phyloP scores from a whole-genome alignment of 176 grass and related monocot species.

The maize (Zea mays) region DNA sequence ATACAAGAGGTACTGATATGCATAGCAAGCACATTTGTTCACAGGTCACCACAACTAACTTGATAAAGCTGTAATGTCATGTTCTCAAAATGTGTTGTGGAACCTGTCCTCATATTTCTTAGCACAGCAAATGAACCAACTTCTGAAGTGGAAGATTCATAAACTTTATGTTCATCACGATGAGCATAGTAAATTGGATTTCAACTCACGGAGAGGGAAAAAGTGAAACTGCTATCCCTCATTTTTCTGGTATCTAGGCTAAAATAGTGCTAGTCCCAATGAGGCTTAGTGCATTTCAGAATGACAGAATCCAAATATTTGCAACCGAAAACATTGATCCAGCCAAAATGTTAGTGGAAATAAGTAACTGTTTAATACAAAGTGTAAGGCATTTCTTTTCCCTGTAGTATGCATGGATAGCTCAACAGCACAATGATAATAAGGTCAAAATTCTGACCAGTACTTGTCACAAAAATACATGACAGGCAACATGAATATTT shows the following conservation, averaged over 20 bases:
- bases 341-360: slow-evolving; percentile 9
- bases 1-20: neutral
- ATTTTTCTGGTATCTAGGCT: neutral
- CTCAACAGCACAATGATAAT: slow-evolving; percentile 23
- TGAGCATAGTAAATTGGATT: neutral
- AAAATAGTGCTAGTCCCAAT: neutral
- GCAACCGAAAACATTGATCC: neutral
- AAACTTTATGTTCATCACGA: neutral
- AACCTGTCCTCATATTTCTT: neutral
- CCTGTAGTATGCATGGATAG: slow-evolving; percentile 20
- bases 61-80: neutral
- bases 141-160: neutral
- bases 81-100: neutral
- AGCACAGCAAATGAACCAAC: slow-evolving; percentile 7
- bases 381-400: neutral
- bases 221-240: neutral
- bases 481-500: slow-evolving; percentile 14
- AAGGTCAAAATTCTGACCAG: slow-evolving; percentile 22
- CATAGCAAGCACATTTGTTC: neutral
- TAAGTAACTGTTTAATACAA: neutral
- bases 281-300: slow-evolving; percentile 6
- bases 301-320: neutral
- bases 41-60: neutral
- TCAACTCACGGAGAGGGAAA: neutral
- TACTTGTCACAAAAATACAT: slow-evolving; percentile 15